phyloP scores from a whole-genome alignment of 2,329 filamentous ascomycete genomes.

The Trematosphaeria pertusa region DNA sequence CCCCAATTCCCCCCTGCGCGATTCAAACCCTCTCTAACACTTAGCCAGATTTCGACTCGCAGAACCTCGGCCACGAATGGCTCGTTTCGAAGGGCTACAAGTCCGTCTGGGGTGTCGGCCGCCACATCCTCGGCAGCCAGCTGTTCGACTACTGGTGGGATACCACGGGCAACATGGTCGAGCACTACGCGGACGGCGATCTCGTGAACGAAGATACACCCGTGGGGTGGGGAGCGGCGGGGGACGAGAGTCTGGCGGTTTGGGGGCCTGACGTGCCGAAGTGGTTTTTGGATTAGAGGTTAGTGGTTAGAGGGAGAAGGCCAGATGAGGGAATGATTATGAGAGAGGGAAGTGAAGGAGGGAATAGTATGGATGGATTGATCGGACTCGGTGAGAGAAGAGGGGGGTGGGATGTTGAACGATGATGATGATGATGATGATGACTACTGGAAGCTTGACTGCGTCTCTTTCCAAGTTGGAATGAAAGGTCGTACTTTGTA shows the following conservation, averaged over 20 bases:
- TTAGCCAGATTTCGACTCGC: constrained; percentile 66
- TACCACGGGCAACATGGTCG: constrained; percentile 67
- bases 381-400: too few relatives aligned
- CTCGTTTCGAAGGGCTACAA: constrained; percentile 67
- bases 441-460: too few relatives aligned
- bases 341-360: too few relatives aligned
- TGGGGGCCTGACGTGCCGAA: constrained; percentile 52
- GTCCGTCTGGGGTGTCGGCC: constrained; percentile 73
- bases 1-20: neutral
- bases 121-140: constrained; percentile 73
- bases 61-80: constrained; percentile 74
- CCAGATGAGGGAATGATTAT: too few relatives aligned
- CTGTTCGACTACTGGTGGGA: constrained; percentile 79
- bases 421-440: too few relatives aligned
- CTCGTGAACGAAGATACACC: constrained; percentile 65
- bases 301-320: too few relatives aligned
- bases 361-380: too few relatives aligned
- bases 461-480: too few relatives aligned
- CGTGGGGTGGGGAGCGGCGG: constrained; percentile 50
- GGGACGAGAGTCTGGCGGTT: constrained; percentile 50
- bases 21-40: neutral
- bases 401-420: too few relatives aligned
- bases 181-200: constrained; percentile 76
- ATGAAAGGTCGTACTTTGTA: too few relatives aligned
- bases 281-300: constrained; percentile 42